Percentiles rank a stretch among this genome's conserved stretches.
Evolutionary conservation across 257 asterid species (phyloP).

Genomic region (Nicotiana otophora): DNA sequence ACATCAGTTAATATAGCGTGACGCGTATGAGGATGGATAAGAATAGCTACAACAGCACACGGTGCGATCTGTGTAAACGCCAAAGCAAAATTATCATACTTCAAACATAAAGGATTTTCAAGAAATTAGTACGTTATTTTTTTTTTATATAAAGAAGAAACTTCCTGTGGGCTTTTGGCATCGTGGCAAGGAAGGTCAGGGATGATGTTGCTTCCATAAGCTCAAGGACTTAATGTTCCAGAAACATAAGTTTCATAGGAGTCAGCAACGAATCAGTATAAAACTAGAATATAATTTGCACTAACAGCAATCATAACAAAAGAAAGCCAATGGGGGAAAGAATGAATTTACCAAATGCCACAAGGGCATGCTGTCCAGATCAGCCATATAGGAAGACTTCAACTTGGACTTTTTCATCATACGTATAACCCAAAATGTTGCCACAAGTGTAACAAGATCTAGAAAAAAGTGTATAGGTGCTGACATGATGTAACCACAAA

Average conservation of each 20-base stretch:
- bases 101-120: neutral
- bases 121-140: neutral
- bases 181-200: neutral
- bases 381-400: conserved; percentile 60
- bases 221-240: no score
- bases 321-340: neutral
- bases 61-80: conserved; percentile 21
- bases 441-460: conserved; percentile 66
- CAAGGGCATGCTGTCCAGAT: conserved; percentile 59
- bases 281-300: neutral
- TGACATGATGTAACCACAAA: conserved; percentile 64
- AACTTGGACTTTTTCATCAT: conserved; percentile 62
- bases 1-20: conserved; percentile 14
- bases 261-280: neutral
- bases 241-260: no score
- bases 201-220: neutral
- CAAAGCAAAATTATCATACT: neutral
- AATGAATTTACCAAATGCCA: conserved; percentile 54
- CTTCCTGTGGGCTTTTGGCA: no score
- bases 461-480: conserved; percentile 85
- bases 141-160: no score
- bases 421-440: conserved; percentile 87
- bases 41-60: conserved; percentile 23
- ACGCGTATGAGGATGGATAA: conserved; percentile 30
- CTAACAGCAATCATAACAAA: neutral